These are phyloP conservation scores for Nidula microcarpa DNA, from an alignment of 768 basidiomycete genomes.

Conservation along the genomic window DNA sequence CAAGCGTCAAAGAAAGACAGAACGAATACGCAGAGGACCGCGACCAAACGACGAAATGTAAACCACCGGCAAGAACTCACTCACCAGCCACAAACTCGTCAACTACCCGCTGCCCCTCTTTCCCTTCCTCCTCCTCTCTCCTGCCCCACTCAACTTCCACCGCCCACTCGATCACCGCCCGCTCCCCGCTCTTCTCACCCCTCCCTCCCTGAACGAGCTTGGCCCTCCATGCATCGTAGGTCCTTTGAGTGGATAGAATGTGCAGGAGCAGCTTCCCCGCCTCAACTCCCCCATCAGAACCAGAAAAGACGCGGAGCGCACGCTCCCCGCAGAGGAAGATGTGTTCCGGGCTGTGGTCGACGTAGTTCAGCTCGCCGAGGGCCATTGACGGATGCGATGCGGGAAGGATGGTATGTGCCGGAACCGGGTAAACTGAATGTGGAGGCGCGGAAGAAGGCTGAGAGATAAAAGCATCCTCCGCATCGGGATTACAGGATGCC, in stretches of 20 bases:
- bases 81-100: constrained; percentile 49
- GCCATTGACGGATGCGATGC: not conserved
- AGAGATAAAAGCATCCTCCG: too few relatives aligned
- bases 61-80: not conserved
- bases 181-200: not conserved
- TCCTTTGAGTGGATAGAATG: too few relatives aligned
- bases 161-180: not conserved
- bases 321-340: constrained; percentile 54
- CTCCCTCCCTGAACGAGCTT: too few relatives aligned
- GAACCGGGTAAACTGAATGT: not conserved
- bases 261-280: too few relatives aligned
- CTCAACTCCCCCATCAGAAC: too few relatives aligned
- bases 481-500: too few relatives aligned
- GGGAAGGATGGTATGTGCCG: not conserved
- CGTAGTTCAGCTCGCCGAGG: constrained; percentile 51
- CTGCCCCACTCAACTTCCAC: constrained; percentile 4
- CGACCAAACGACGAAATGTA: not conserved
- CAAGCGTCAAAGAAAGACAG: not conserved
- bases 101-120: constrained; percentile 8
- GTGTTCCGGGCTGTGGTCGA: constrained; percentile 58
- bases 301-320: constrained; percentile 47
- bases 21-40: not conserved
- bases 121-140: constrained; percentile 7
- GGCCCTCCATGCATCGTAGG: too few relatives aligned
- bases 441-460: too few relatives aligned